Conservation (phyloP, 345 rosid genomes). For the Salix viminalis region DNA sequence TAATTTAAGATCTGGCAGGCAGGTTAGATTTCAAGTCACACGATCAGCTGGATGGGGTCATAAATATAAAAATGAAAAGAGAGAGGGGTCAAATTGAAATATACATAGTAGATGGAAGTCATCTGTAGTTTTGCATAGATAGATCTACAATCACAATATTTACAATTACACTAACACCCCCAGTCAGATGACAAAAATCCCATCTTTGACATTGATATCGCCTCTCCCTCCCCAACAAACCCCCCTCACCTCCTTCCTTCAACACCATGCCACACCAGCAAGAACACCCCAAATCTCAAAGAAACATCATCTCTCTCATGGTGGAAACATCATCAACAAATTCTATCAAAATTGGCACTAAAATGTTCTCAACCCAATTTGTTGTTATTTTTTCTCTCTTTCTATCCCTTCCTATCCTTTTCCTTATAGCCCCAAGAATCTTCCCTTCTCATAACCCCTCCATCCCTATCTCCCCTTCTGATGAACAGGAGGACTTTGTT, state of each 20-base stretch:
- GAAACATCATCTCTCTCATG: neutral
- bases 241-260: neutral
- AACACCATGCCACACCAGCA: neutral
- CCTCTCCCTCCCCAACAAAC: neutral
- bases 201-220: no score
- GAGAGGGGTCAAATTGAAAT: neutral
- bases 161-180: no score
- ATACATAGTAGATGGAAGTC: neutral
- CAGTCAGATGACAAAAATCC: no score
- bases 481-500: conserved; percentile 67
- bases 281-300: no score
- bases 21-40: no score
- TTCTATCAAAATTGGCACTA: conserved; percentile 3
- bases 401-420: conserved; percentile 48
- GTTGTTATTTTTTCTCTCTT: conserved; percentile 47
- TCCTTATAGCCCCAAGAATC: conserved; percentile 18
- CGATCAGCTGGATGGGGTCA: no score
- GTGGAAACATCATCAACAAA: neutral
- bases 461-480: conserved; percentile 54
- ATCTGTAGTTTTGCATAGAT: neutral
- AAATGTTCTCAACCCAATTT: conserved; percentile 54
- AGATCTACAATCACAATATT: neutral
- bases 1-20: no score
- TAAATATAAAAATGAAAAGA: no score
- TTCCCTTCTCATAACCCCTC: conserved; percentile 32